These are phyloP conservation scores for Penstemon eatonii DNA, from an alignment of 257 asterid genomes.

Conservation along the genomic window DNA sequence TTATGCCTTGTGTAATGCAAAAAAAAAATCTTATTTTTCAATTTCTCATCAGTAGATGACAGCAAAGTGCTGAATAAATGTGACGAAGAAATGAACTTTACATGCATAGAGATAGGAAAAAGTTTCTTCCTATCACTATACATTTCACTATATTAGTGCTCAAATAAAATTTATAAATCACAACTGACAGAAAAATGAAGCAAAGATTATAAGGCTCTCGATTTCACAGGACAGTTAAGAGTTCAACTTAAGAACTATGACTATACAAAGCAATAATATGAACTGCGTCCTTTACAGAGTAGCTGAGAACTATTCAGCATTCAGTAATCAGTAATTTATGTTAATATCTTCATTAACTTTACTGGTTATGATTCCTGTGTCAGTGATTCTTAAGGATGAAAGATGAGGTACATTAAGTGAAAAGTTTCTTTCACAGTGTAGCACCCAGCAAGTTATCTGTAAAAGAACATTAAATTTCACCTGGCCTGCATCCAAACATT, in stretches of 20 bases:
- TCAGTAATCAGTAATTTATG: neutral
- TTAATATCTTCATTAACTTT: constrained; percentile 5
- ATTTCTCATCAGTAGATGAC: neutral
- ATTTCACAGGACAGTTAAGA: neutral
- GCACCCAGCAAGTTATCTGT: constrained; percentile 16
- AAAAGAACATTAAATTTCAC: constrained; percentile 27
- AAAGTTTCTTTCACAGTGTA: constrained; percentile 19
- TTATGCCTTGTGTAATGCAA: constrained; percentile 1
- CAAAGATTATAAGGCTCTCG: neutral
- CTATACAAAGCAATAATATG: neutral
- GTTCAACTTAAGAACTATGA: neutral
- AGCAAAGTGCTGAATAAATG: neutral
- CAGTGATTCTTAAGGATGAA: too few species aligned
- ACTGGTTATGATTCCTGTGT: neutral
- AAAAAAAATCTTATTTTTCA: neutral
- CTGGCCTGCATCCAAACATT: constrained; percentile 54
- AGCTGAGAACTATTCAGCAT: neutral
- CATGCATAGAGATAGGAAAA: neutral
- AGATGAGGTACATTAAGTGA: constrained; percentile 14
- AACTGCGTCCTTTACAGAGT: neutral
- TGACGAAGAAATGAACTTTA: neutral
- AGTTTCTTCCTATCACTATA: neutral
- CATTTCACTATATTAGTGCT: constrained; percentile 12
- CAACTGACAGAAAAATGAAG: constrained; percentile 10
- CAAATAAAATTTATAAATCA: constrained; percentile 1